Evolutionary conservation across 495 filamentous ascomycete genomes (phyloP).

Genomic region (Saxophila tyrrhenica): DNA sequence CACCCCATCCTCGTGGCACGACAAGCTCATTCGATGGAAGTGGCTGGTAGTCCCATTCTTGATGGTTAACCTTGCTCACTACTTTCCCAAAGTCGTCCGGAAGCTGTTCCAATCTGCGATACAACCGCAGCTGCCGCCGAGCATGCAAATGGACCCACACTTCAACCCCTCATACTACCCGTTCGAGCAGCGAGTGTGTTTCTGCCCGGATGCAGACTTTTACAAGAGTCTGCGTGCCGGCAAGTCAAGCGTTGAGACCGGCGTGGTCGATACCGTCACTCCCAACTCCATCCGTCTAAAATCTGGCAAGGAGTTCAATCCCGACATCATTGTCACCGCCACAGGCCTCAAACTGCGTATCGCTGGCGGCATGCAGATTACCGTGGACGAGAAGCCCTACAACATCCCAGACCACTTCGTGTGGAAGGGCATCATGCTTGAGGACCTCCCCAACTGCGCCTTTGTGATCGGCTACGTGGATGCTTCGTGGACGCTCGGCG

Average conservation of each 20-base stretch:
- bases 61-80: conserved; percentile 43
- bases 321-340: conserved; percentile 65
- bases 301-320: conserved; percentile 42
- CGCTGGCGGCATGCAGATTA: conserved; percentile 38
- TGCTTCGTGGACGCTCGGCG: conserved; percentile 48
- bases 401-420: conserved; percentile 38
- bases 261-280: conserved; percentile 53
- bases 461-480: conserved; percentile 49
- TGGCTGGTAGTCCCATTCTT: conserved; percentile 38
- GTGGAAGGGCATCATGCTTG: conserved; percentile 50
- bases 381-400: conserved; percentile 45
- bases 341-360: conserved; percentile 55
- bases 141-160: conserved; percentile 49
- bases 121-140: conserved; percentile 40
- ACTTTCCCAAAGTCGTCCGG: conserved; percentile 42
- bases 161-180: conserved; percentile 63
- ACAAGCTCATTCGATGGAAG: conserved; percentile 34
- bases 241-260: conserved; percentile 54
- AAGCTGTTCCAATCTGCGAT: conserved; percentile 36
- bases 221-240: conserved; percentile 48
- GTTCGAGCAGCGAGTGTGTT: conserved; percentile 64
- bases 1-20: conserved; percentile 32
- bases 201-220: conserved; percentile 63
- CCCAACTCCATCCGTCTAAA: conserved; percentile 46
- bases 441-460: conserved; percentile 46